Evolutionary conservation across 2,329 filamentous ascomycete species (phyloP), one percentile per base, ranked within the genome.

Genomic region (Diaporthe citri): DNA sequence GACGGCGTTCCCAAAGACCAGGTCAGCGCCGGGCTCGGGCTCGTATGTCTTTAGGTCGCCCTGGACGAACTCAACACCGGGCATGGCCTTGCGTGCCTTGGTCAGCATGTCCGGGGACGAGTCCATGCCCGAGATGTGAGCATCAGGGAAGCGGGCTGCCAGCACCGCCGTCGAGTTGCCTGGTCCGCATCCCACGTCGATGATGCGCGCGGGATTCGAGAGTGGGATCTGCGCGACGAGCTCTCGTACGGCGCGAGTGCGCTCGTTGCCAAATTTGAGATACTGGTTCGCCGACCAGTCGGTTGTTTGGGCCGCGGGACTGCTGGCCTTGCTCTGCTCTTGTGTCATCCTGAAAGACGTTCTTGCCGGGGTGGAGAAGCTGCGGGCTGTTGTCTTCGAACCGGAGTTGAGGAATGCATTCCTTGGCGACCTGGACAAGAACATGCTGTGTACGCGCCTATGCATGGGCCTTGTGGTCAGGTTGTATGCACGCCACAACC

Each of bases 101-200:
- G 78, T 74, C 7, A 92, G 83, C 90, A 92, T 92, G 77, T 90
- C 87, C 0, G 86, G 85, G 0, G 87, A 89, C 0, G 87, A 87
- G 77, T 92, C 90, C 60, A 92, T 84, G 13, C 89, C 90, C 0
- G 83, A 82, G 57, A 91, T 78, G 0, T 79, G 74, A 0, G 90
- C 87, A 5, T 80, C 60, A 0, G 89, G 88, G 79, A 88, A 92
- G 6, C 84, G 84, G 3, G 80, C 77, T 6, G 82, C 80, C 2
- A 92, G 84, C 1, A 87, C 85, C 1, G 82, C 80, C 0, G 90
- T 92, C 3, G 88, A 90, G 82, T 91, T 92, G 7, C 88, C 90
- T 0, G 90, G 90, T 0, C 90, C 90, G 80, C 90, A 92, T 77
- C 90, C 90, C 1, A 92, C 83, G 75, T 92, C 90, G 77, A 90